Conservation (phyloP, 345 rosid species). For the Isatis tinctoria region DNA sequence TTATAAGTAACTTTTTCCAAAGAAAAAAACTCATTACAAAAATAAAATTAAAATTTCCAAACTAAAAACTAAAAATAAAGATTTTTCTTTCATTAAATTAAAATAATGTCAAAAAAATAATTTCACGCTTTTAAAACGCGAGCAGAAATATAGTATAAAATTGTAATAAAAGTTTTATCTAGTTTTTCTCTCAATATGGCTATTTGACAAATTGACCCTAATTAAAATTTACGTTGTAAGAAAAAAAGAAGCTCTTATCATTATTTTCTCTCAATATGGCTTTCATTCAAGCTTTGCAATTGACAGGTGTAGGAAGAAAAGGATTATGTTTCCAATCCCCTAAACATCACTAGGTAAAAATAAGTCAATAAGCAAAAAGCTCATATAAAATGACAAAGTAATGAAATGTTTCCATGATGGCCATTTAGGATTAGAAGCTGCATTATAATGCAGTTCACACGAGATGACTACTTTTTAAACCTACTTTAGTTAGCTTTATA, state of each 20-base stretch:
- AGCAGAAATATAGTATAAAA: no score
- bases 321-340: neutral
- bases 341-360: constrained; percentile 18
- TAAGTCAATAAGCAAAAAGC: neutral
- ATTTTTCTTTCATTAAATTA: no score
- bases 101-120: no score
- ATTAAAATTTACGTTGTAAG: no score
- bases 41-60: no score
- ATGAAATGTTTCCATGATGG: constrained; percentile 38
- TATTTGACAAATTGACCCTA: no score
- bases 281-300: neutral
- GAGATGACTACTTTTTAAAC: constrained; percentile 16
- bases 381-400: constrained; percentile 1
- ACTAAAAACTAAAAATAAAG: no score
- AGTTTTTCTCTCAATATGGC: no score
- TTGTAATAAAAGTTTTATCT: no score
- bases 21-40: no score
- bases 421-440: constrained; percentile 30
- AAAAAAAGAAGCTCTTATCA: neutral
- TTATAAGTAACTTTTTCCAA: no score
- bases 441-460: constrained; percentile 28
- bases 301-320: neutral
- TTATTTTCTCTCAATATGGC: neutral
- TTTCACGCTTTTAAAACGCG: no score
- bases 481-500: constrained; percentile 25